Evolutionary conservation across 2,329 filamentous ascomycete genomes (phyloP), one percentile per base, ranked within the genome.

Genomic region (Beauveria pseudobassiana): DNA sequence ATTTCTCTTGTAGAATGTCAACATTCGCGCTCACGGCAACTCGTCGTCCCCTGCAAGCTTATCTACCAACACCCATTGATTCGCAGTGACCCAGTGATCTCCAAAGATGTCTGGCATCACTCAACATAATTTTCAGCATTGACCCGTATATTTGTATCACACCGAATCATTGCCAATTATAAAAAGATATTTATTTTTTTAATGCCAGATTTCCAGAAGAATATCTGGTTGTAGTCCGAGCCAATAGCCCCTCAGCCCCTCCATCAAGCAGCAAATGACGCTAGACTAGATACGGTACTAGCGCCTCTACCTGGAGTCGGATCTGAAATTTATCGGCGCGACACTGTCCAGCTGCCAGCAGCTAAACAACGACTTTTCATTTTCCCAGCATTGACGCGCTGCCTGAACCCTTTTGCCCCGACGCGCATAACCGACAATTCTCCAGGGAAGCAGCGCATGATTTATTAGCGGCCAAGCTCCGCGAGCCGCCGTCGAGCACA

Each of bases 241-340:
- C 34, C 14, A 2, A 38, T 6, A 14, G 34, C 34, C 34, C 34
- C 34, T 38, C 34, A 38, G 28, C 28, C 16, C 51, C 51, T 34
- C 38, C 38, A 45, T 14, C 8, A 3, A 16, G 9, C 5, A 6
- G 18, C 24, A 8, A 51, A 67, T 66, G 66, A 16, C 62, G 48
- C 62, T 63, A 63, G 26, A 43, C 52, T 50, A 2, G 8, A 53
- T 63, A 38, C n/a, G n/a, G 48, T 10, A 40, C 51, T 63, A 63
- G 62, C 62, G 62, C 22, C 18, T 52, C 28, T 49, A 42, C 50
- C 61, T 55, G 18, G 51, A 59, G 38, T 45, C 43, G 65, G 66
- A 69, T 69, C 66, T 71, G 70, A 75, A 75, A 75, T 74, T 74
- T 75, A 71, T 69, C 67, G 68, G 68, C 64, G 67, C 69, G 67